phyloP scores from a whole-genome alignment of 2,329 filamentous ascomycete species.

The Curvularia sp. region DNA sequence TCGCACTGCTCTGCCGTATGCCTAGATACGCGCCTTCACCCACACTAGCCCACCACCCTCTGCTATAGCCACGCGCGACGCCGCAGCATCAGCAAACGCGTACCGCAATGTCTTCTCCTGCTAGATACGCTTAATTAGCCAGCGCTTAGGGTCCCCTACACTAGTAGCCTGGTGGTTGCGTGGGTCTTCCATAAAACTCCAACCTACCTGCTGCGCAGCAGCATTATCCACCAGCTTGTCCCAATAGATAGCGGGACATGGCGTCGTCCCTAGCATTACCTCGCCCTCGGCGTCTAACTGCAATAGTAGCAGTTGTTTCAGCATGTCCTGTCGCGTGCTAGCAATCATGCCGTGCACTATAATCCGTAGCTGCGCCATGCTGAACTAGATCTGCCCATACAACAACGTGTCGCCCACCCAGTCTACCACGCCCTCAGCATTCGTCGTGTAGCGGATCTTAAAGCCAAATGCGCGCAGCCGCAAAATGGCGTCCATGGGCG shows the following conservation, averaged over 20 bases:
- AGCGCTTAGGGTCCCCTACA: background rate
- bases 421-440: too few species aligned
- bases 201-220: background rate
- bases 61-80: background rate
- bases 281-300: background rate
- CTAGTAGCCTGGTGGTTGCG: background rate
- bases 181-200: background rate
- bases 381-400: too few species aligned
- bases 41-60: background rate
- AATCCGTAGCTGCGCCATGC: too few species aligned
- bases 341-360: background rate
- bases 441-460: too few species aligned
- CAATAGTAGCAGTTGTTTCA: background rate
- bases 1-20: background rate
- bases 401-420: too few species aligned
- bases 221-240: background rate
- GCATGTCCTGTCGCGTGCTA: background rate
- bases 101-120: too few species aligned
- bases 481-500: too few species aligned
- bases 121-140: background rate
- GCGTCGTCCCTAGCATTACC: background rate
- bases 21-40: background rate
- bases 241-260: background rate
- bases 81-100: background rate
- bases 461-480: too few species aligned